A percentile compares a stretch with the other conserved stretches of the same genome.
phyloP scores from a whole-genome alignment of 2,329 filamentous ascomycete species.

The Aspergillus sp. region DNA sequence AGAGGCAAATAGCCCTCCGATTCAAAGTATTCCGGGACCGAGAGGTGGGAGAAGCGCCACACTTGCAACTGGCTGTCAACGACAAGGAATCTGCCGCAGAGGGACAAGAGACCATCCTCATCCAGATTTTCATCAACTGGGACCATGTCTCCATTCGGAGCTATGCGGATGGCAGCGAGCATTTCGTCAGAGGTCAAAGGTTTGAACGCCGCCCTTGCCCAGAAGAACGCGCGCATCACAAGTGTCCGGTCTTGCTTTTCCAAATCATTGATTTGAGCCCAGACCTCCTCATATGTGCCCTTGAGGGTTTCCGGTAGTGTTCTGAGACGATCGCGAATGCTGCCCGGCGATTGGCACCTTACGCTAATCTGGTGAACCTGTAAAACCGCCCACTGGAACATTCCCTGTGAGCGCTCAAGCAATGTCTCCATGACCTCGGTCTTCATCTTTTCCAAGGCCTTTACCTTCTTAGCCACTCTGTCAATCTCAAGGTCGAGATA shows the following conservation, averaged over 20 bases:
- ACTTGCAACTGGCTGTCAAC: slow-evolving; percentile 10
- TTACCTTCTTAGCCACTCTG: not conserved
- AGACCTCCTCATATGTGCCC: slow-evolving; percentile 14
- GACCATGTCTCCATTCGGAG: not conserved
- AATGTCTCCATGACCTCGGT: not conserved
- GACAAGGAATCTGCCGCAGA: slow-evolving; percentile 14
- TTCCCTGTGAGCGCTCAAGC: slow-evolving; percentile 10
- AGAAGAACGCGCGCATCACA: slow-evolving; percentile 9
- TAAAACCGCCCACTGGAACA: slow-evolving; percentile 20
- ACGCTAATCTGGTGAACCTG: slow-evolving; percentile 14
- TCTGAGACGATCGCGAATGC: slow-evolving; percentile 8
- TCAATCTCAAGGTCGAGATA: slow-evolving; percentile 1
- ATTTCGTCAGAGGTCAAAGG: slow-evolving; percentile 3
- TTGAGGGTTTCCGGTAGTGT: slow-evolving; percentile 13
- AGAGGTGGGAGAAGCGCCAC: slow-evolving; percentile 17
- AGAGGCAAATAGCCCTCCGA: not conserved
- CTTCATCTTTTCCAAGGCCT: not conserved
- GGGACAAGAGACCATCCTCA: slow-evolving; percentile 8
- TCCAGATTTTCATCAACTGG: not conserved
- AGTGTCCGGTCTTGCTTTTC: slow-evolving; percentile 6
- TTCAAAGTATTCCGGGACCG: slow-evolving; percentile 16
- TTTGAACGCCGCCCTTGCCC: slow-evolving; percentile 9
- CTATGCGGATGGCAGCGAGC: slow-evolving; percentile 11
- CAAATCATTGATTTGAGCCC: slow-evolving; percentile 5
- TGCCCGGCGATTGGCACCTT: slow-evolving; percentile 1